Evolutionary conservation across 768 basidiomycete genomes (phyloP).

Genomic region (Serpula lacrymans): DNA sequence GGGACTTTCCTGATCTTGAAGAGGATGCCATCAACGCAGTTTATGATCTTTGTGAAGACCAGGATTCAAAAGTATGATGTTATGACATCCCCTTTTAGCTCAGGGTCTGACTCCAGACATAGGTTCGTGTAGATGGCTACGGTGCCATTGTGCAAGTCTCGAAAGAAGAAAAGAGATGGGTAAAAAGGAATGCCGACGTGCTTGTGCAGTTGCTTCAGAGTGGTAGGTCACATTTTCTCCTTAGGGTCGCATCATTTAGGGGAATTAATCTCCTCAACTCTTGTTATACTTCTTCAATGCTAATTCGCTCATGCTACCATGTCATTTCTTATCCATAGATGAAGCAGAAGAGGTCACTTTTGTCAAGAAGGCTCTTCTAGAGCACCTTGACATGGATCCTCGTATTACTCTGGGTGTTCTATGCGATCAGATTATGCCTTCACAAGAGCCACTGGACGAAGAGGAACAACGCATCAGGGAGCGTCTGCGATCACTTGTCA

Average conservation of each 20-base stretch:
- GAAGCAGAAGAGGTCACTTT: constrained; percentile 62
- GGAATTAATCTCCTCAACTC: too few species aligned
- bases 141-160: constrained; percentile 52
- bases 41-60: constrained; percentile 76
- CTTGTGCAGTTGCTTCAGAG: constrained; percentile 73
- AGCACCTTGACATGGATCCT: constrained; percentile 65
- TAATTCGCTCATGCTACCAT: too few species aligned
- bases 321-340: constrained; percentile 38
- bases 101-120: constrained; percentile 1
- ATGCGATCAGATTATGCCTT: constrained; percentile 61
- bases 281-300: too few species aligned
- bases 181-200: constrained; percentile 72
- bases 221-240: constrained; percentile 60
- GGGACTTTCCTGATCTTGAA: constrained; percentile 67
- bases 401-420: constrained; percentile 60
- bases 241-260: too few species aligned
- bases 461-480: constrained; percentile 57
- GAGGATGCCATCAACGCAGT: constrained; percentile 75
- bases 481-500: constrained; percentile 53
- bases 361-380: constrained; percentile 55
- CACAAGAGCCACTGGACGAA: constrained; percentile 49
- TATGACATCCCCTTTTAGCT: neutral
- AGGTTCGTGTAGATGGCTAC: constrained; percentile 75
- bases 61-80: constrained; percentile 43
- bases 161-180: constrained; percentile 48